Conservation (phyloP, 2,329 filamentous ascomycete species). For the Aspergillus ruber region DNA sequence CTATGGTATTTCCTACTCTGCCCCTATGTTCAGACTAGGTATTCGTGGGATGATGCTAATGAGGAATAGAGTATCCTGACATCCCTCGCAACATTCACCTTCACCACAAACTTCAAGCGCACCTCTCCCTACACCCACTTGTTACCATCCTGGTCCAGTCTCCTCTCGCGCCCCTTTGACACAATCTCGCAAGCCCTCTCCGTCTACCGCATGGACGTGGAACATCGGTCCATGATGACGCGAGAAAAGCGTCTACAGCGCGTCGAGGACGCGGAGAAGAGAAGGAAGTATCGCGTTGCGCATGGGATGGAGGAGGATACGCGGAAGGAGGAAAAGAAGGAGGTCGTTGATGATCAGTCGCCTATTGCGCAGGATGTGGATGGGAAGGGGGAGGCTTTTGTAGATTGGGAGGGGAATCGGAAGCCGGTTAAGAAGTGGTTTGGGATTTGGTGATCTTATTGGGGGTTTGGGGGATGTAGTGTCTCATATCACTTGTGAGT, state of each 20-base stretch:
- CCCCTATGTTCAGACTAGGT: constrained; percentile 8
- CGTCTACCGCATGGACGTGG: constrained; percentile 70
- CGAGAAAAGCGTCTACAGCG: constrained; percentile 65
- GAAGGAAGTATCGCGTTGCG: constrained; percentile 74
- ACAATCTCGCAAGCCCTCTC: constrained; percentile 61
- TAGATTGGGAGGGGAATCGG: constrained; percentile 40
- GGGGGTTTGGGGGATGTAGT: background rate
- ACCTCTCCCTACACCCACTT: constrained; percentile 75
- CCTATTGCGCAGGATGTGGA: constrained; percentile 32
- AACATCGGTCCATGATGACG: constrained; percentile 62
- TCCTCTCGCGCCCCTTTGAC: constrained; percentile 62
- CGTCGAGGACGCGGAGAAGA: constrained; percentile 81
- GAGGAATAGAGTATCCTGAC: constrained; percentile 56
- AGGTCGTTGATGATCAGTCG: constrained; percentile 32
- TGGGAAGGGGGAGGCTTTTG: constrained; percentile 21
- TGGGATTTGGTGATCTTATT: constrained; percentile 61
- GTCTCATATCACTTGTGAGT: background rate
- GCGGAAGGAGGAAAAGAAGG: constrained; percentile 29
- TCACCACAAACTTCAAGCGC: constrained; percentile 69
- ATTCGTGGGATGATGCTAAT: constrained; percentile 7
- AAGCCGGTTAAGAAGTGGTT: constrained; percentile 69
- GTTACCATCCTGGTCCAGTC: constrained; percentile 63
- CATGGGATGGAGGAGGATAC: constrained; percentile 65
- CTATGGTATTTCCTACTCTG: constrained; percentile 57
- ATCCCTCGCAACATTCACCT: constrained; percentile 64